Evolutionary conservation across 805 yeast genomes (phyloP), one percentile per base, ranked within the genome.

Genomic region (Lipomyces sp.): DNA sequence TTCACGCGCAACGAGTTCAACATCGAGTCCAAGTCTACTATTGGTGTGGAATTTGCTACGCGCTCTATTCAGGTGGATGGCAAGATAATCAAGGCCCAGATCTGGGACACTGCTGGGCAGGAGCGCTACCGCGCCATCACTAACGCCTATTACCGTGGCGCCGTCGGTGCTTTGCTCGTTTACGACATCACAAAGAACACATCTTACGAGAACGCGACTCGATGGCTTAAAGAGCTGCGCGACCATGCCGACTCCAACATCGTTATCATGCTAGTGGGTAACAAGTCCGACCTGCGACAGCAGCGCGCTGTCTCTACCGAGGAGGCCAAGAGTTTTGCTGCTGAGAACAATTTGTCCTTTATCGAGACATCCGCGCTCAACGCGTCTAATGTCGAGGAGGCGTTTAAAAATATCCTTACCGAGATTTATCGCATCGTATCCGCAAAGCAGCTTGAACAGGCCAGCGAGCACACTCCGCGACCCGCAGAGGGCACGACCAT

Each of bases 41-140:
- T 91, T 66, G 98, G 98, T 42, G 98, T 93, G 45, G 98, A 93
- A 70, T 91, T 91, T 73, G 98, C 98, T 39, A 93, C 98, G 21
- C 79, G 97, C 68, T 90, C 97, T 2, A 82, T 93, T 49, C 95
- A 86, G 64, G 79, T 93, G 53, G 98, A 93, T 66, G 96, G 95
- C 61, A 93, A 91, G 74, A 88, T 95, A 54, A 90, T 91, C 69
- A 91, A 91, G 72, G 81, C 95, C 64, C 98, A 91, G 75, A 91
- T 91, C 67, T 91, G 98, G 98, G 98, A 91, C 70, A 91, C 98
- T 33, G 98, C 98, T 1, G 98, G 98, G 55, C 98, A 91, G 74
- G 98, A 91, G 71, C 82, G 98, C 69, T 91, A 93, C 75, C 81
- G 98, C 63, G 98, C 98, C 39, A 91, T 91, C 69, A 93, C 98